These are phyloP conservation scores for Ganoderma boninense DNA, from an alignment of 1,284 basidiomycete genomes.

Conservation along the genomic window DNA sequence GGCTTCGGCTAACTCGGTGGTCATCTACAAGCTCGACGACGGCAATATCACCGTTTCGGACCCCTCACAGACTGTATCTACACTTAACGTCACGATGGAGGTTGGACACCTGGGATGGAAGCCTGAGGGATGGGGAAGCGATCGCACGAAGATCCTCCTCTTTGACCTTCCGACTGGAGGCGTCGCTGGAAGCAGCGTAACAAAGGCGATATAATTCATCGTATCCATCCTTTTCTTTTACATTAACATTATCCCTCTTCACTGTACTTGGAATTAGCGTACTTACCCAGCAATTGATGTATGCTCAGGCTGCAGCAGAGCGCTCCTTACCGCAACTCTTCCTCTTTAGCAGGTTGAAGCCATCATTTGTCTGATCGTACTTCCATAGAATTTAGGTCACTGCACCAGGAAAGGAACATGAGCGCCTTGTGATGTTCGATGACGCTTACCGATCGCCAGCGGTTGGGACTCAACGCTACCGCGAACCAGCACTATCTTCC, in stretches of 20 bases:
- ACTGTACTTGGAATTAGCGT: not conserved
- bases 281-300: not conserved
- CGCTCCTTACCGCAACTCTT: not conserved
- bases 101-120: constrained; percentile 33
- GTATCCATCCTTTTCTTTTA: too few species aligned
- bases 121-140: constrained; percentile 31
- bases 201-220: constrained; percentile 34
- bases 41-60: constrained; percentile 63
- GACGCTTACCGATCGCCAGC: too few species aligned
- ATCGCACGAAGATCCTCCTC: constrained; percentile 34
- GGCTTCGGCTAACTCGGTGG: constrained; percentile 48
- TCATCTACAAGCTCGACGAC: constrained; percentile 54
- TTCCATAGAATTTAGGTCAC: not conserved
- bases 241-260: not conserved
- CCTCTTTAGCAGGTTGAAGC: not conserved
- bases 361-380: not conserved
- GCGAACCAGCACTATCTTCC: too few species aligned
- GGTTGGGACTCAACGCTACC: too few species aligned
- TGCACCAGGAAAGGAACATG: too few species aligned
- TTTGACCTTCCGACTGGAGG: constrained; percentile 44
- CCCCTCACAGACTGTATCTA: constrained; percentile 54
- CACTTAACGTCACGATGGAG: constrained; percentile 42
- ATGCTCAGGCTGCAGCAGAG: not conserved
- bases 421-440: too few species aligned
- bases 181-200: constrained; percentile 53